Evolutionary conservation across 2,329 filamentous ascomycete species (phyloP).

Genomic region (Fusarium zealandicum): DNA sequence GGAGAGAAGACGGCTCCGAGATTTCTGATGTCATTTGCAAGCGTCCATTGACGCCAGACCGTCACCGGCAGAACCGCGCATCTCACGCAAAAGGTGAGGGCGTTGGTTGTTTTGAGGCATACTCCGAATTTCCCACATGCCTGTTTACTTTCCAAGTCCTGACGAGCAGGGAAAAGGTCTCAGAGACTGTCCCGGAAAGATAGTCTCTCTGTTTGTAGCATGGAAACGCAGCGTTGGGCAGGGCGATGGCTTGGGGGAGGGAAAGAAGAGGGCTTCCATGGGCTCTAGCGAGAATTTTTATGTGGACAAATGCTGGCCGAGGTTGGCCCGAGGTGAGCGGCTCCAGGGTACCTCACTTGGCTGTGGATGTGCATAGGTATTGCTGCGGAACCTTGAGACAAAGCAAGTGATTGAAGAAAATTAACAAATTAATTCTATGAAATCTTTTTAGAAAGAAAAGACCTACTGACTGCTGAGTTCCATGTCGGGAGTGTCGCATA

Average conservation of each 20-base stretch:
- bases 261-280: conserved; percentile 44
- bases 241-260: conserved; percentile 71
- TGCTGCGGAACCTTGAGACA: too few relatives aligned
- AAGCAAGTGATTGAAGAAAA: too few relatives aligned
- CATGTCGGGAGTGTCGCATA: too few relatives aligned
- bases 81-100: background rate
- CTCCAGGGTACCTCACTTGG: conserved; percentile 21
- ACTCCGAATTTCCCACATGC: conserved; percentile 99
- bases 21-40: conserved; percentile 95
- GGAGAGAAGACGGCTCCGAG: conserved; percentile 60
- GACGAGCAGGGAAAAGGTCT: conserved; percentile 27
- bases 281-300: conserved; percentile 27
- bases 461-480: too few relatives aligned
- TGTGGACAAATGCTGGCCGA: conserved; percentile 14
- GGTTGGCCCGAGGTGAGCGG: conserved; percentile 5
- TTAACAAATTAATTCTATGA: too few relatives aligned
- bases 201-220: conserved; percentile 79
- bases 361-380: background rate
- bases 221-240: conserved; percentile 95
- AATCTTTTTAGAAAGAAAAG: too few relatives aligned
- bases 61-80: conserved; percentile 76
- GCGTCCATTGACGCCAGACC: conserved; percentile 83
- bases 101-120: conserved; percentile 70
- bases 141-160: conserved; percentile 2
- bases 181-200: conserved; percentile 30